phyloP scores from a whole-genome alignment of 108 stramenopile genomes.

The Nitzschia sp. region DNA sequence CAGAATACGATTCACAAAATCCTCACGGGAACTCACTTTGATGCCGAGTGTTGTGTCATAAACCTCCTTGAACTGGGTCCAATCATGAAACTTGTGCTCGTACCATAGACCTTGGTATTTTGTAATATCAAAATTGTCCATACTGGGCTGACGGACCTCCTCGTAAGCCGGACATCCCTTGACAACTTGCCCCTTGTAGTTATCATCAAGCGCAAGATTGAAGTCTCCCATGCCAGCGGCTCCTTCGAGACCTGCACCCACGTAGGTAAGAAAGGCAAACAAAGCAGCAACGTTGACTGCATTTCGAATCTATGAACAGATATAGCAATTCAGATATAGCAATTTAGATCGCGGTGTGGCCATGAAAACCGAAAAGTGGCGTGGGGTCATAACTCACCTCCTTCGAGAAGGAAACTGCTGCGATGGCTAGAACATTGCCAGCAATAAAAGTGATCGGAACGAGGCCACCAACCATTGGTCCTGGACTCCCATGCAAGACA shows the following conservation, averaged over 20 bases:
- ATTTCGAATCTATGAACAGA: slow-evolving; percentile 48
- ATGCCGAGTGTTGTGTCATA: slow-evolving; percentile 92
- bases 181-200: slow-evolving; percentile 75
- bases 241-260: slow-evolving; percentile 86
- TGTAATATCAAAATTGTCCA: slow-evolving; percentile 85
- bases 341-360: no score
- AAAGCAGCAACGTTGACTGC: slow-evolving; percentile 76
- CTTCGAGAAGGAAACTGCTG: slow-evolving; percentile 60
- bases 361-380: no score
- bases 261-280: slow-evolving; percentile 72
- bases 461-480: slow-evolving; percentile 67
- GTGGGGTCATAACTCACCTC: slow-evolving; percentile 39
- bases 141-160: slow-evolving; percentile 81
- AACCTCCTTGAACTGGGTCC: slow-evolving; percentile 94
- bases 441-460: slow-evolving; percentile 71
- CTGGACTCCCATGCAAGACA: slow-evolving; percentile 86
- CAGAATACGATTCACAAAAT: not conserved
- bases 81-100: slow-evolving; percentile 91
- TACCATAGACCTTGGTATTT: slow-evolving; percentile 92
- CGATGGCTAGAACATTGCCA: slow-evolving; percentile 74
- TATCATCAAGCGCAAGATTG: slow-evolving; percentile 87
- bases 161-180: slow-evolving; percentile 90
- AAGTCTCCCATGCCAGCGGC: slow-evolving; percentile 80
- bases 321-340: not conserved
- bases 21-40: slow-evolving; percentile 44